Evolutionary conservation across 2,329 filamentous ascomycete genomes (phyloP).

Genomic region (Cordyceps sp.): DNA sequence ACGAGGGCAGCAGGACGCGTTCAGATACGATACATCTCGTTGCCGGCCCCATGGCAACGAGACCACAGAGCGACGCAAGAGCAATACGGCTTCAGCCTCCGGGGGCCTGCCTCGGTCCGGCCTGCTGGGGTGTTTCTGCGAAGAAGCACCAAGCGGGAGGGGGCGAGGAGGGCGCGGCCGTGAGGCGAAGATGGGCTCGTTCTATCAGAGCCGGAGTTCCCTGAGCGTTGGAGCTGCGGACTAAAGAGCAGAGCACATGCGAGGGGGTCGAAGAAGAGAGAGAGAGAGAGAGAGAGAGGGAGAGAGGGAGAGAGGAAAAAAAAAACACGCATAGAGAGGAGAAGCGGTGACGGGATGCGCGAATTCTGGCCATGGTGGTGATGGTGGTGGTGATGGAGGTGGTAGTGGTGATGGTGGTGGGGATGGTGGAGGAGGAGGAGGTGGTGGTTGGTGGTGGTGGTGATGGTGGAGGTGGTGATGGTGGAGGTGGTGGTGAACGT

Average conservation of each 20-base stretch:
- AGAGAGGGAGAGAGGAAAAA: not conserved
- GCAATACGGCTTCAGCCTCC: constrained; percentile 11
- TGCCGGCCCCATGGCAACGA: constrained; percentile 33
- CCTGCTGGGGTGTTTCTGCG: constrained; percentile 10
- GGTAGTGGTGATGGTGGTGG: too few species aligned
- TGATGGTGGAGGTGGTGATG: too few species aligned
- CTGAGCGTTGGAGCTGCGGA: constrained; percentile 41
- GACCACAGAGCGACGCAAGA: constrained; percentile 48
- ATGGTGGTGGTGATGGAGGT: too few species aligned
- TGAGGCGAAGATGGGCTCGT: constrained; percentile 25
- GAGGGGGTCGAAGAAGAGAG: not conserved
- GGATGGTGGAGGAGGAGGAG: too few species aligned
- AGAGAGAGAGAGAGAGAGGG: not conserved
- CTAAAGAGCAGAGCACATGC: constrained; percentile 48
- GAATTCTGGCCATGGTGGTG: too few species aligned
- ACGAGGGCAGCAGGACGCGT: constrained; percentile 21
- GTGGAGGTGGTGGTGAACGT: too few species aligned
- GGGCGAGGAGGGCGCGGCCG: constrained; percentile 8
- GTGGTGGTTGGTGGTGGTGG: too few species aligned
- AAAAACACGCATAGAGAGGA: too few species aligned
- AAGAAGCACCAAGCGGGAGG: constrained; percentile 13
- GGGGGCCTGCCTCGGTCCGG: not conserved
- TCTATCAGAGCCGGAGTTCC: constrained; percentile 46
- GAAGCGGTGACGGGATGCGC: too few species aligned
- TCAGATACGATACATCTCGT: constrained; percentile 49